These are phyloP conservation scores for Brassica cretica DNA, from an alignment of 345 rosid species.

Conservation along the genomic window DNA sequence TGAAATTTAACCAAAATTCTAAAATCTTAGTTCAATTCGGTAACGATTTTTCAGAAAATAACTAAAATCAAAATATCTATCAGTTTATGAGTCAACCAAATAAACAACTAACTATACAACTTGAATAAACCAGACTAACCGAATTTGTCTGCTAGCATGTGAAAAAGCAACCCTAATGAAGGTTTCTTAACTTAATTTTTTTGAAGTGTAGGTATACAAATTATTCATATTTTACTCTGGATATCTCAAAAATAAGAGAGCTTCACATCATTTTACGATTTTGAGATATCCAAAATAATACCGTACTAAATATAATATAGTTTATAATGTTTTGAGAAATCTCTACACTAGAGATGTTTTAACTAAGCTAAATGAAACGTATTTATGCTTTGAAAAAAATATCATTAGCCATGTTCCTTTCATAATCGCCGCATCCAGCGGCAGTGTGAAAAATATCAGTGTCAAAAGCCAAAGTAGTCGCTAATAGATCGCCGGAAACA, in stretches of 20 bases:
- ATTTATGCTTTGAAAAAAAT: neutral
- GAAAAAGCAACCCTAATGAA: neutral
- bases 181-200: neutral
- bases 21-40: too few relatives aligned
- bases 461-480: too few relatives aligned
- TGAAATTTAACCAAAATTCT: too few relatives aligned
- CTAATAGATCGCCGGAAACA: too few relatives aligned
- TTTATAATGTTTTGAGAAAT: too few relatives aligned
- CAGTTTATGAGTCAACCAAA: neutral
- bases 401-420: neutral
- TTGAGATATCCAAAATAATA: neutral
- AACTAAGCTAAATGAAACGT: neutral
- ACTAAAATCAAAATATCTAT: neutral
- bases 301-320: too few relatives aligned
- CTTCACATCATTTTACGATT: neutral
- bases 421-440: too few relatives aligned
- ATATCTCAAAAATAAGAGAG: neutral
- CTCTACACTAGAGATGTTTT: neutral
- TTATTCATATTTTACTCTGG: neutral
- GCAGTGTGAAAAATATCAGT: too few relatives aligned
- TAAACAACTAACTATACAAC: neutral
- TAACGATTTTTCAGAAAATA: too few relatives aligned
- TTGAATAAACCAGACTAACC: neutral
- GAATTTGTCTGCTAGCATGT: neutral
- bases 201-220: too few relatives aligned